Evolutionary conservation across 2,329 filamentous ascomycete species (phyloP).

Genomic region (Diplodia mutila): DNA sequence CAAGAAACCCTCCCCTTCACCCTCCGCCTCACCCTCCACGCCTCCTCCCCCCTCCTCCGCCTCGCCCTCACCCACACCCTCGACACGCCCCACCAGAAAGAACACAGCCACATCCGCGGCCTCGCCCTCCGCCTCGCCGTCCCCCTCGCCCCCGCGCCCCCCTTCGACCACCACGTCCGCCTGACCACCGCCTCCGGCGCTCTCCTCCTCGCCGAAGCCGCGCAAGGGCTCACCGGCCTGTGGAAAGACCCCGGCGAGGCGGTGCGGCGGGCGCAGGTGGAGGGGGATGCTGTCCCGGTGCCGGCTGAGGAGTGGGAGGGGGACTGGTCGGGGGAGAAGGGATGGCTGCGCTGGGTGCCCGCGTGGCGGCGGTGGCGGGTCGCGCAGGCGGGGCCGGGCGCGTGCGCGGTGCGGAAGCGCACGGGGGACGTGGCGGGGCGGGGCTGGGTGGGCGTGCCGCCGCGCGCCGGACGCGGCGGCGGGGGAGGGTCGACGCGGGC

Average conservation of each 20-base stretch:
- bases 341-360: not conserved
- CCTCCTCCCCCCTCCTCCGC: conserved; percentile 2
- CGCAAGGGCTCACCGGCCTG: conserved; percentile 64
- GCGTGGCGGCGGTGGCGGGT: conserved; percentile 50
- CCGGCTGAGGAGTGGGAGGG: conserved; percentile 21
- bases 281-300: conserved; percentile 49
- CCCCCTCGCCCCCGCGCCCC: conserved; percentile 53
- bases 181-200: conserved; percentile 59
- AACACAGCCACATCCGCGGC: conserved; percentile 54
- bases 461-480: conserved; percentile 43
- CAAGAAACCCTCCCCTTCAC: conserved; percentile 5
- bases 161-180: conserved; percentile 63
- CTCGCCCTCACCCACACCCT: conserved; percentile 45
- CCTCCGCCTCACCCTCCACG: conserved; percentile 1
- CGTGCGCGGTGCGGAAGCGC: conserved; percentile 61
- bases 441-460: conserved; percentile 62
- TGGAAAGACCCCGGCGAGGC: conserved; percentile 57
- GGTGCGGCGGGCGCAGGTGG: conserved; percentile 56
- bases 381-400: conserved; percentile 62
- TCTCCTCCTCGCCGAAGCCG: conserved; percentile 58
- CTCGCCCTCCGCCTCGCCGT: conserved; percentile 61
- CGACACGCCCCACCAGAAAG: conserved; percentile 40
- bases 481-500: conserved; percentile 37
- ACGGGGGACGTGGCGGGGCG: conserved; percentile 49
- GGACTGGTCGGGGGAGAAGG: not conserved